phyloP scores from a whole-genome alignment of 257 asterid genomes.

The Fraxinus excelsior region DNA sequence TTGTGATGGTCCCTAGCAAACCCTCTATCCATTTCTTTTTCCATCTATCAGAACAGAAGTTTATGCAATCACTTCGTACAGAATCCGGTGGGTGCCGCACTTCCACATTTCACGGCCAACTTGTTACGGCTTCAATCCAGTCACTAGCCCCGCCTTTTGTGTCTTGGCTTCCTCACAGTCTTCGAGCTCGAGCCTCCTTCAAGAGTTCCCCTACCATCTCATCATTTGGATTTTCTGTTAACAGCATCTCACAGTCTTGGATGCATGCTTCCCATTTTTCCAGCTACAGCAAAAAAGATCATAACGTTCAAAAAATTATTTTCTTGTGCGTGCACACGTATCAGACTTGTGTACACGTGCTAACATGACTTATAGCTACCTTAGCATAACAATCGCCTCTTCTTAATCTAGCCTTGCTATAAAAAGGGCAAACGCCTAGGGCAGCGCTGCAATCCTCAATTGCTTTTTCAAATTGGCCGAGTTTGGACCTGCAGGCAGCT shows the following conservation, averaged over 20 bases:
- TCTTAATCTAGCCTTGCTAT: conserved; percentile 71
- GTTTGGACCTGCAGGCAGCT: conserved; percentile 71
- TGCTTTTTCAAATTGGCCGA: conserved; percentile 60
- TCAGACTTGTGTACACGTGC: not conserved
- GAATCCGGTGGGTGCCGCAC: conserved; percentile 6
- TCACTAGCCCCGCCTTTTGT: not conserved
- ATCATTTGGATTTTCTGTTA: conserved; percentile 49
- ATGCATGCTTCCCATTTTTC: conserved; percentile 68
- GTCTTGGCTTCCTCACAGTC: not conserved
- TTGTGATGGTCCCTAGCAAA: conserved; percentile 21
- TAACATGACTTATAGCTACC: conserved; percentile 35
- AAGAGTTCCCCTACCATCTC: conserved; percentile 50
- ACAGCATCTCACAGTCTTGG: conserved; percentile 58
- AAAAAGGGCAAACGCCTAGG: conserved; percentile 52
- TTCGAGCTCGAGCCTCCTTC: conserved; percentile 43
- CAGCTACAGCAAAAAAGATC: conserved; percentile 34
- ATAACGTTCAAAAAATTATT: not conserved
- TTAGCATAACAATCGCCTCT: conserved; percentile 66
- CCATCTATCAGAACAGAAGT: not conserved
- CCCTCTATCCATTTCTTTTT: not conserved
- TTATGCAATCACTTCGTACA: not conserved
- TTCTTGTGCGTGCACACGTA: not conserved
- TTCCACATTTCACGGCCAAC: conserved; percentile 1
- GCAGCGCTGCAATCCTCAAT: conserved; percentile 74
- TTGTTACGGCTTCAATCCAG: not conserved